These are phyloP conservation scores for Salix brachista DNA, from an alignment of 345 rosid genomes.

Conservation along the genomic window DNA sequence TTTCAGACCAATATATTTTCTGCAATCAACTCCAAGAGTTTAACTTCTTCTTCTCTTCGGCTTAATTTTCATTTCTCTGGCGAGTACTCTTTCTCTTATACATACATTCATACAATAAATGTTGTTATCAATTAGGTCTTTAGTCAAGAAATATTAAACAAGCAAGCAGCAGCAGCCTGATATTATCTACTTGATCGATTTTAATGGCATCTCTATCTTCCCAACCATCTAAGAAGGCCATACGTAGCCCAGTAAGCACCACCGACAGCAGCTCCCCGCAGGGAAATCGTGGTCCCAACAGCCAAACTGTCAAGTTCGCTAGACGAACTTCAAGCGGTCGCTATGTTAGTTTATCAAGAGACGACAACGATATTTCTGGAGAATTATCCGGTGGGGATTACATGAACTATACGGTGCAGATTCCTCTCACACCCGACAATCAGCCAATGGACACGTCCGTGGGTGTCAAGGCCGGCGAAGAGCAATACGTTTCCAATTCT, in stretches of 20 bases:
- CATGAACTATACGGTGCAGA: slow-evolving; percentile 87
- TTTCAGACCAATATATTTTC: not conserved
- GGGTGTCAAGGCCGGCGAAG: slow-evolving; percentile 65
- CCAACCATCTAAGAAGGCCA: slow-evolving; percentile 61
- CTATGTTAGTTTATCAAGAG: slow-evolving; percentile 79
- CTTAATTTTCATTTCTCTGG: too few relatives aligned
- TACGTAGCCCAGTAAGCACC: slow-evolving; percentile 47
- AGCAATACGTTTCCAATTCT: slow-evolving; percentile 87
- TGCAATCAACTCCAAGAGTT: too few relatives aligned
- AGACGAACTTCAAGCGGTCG: slow-evolving; percentile 90
- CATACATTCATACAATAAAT: not conserved
- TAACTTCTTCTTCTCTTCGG: too few relatives aligned
- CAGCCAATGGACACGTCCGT: slow-evolving; percentile 71
- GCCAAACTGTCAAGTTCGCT: slow-evolving; percentile 86
- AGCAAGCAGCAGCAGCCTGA: not conserved
- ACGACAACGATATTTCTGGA: slow-evolving; percentile 78
- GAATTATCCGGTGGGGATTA: slow-evolving; percentile 66
- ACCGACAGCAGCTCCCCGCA: slow-evolving; percentile 9
- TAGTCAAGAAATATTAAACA: not conserved
- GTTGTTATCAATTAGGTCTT: not conserved
- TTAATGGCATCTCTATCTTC: slow-evolving; percentile 52
- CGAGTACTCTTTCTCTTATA: too few relatives aligned
- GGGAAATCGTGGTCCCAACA: slow-evolving; percentile 25
- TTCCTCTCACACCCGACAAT: slow-evolving; percentile 90
- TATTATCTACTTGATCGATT: not conserved